These are phyloP conservation scores for Ensete ventricosum DNA, from an alignment of 176 grass and related monocot genomes.

Conservation along the genomic window DNA sequence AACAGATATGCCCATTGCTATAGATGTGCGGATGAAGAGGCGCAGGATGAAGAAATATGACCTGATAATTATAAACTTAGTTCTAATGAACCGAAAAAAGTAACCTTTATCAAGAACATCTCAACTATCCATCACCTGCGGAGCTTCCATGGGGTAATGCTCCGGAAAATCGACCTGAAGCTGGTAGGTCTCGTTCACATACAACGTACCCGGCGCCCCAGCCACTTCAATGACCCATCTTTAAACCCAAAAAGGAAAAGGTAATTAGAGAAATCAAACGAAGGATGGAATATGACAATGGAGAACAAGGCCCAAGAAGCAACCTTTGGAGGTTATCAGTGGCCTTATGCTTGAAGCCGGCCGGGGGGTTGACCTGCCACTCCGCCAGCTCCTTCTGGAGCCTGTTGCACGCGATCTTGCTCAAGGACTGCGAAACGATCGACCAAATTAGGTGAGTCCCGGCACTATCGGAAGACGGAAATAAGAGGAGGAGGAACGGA, in stretches of 20 bases:
- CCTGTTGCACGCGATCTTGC: conserved; percentile 87
- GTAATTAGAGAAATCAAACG: background rate
- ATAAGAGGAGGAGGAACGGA: background rate
- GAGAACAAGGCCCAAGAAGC: background rate
- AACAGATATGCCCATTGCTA: conserved; percentile 93
- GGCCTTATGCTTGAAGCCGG: conserved; percentile 68
- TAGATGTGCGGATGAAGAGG: conserved; percentile 91
- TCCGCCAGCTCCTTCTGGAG: conserved; percentile 87
- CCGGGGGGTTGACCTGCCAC: conserved; percentile 67
- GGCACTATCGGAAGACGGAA: background rate
- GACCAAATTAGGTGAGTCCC: background rate
- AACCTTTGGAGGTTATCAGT: conserved; percentile 90
- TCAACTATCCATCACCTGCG: conserved; percentile 37
- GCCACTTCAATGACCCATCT: conserved; percentile 88
- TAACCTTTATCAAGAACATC: background rate
- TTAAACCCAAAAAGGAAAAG: background rate
- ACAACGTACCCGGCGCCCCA: conserved; percentile 63
- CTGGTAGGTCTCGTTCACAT: conserved; percentile 69
- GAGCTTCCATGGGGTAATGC: conserved; percentile 99
- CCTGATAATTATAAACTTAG: conserved; percentile 27
- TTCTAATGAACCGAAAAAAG: conserved; percentile 3
- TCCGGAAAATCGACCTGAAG: conserved; percentile 96
- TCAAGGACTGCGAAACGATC: conserved; percentile 41
- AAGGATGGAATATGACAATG: background rate
- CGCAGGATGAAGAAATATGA: conserved; percentile 88